Conservation (phyloP, 2,329 filamentous ascomycete genomes). For the Aulographum hederae region DNA sequence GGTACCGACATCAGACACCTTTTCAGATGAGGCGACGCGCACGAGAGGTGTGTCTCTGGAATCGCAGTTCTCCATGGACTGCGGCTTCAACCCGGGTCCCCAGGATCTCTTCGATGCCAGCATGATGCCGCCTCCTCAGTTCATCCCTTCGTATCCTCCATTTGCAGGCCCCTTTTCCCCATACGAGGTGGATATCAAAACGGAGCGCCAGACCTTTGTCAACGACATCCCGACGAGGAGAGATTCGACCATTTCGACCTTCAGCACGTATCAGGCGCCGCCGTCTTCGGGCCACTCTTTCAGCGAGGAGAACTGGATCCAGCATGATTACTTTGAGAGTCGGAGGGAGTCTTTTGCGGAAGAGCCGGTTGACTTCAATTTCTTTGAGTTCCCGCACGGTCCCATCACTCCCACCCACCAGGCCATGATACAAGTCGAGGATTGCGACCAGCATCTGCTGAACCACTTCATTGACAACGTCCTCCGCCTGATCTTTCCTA, state of each 20-base stretch:
- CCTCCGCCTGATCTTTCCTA: conserved; percentile 75
- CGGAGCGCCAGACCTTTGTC: conserved; percentile 83
- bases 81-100: conserved; percentile 42
- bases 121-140: conserved; percentile 31
- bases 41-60: conserved; percentile 64
- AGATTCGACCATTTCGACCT: conserved; percentile 80
- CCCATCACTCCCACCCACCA: conserved; percentile 44
- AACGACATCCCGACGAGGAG: conserved; percentile 72
- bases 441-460: conserved; percentile 69
- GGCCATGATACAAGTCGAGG: conserved; percentile 65
- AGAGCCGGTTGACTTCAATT: conserved; percentile 56
- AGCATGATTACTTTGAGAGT: conserved; percentile 50
- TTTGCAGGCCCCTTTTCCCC: conserved; percentile 42
- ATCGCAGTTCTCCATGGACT: conserved; percentile 51
- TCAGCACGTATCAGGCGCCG: conserved; percentile 69
- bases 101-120: conserved; percentile 35
- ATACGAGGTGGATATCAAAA: conserved; percentile 92
- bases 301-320: conserved; percentile 50
- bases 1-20: conserved; percentile 61
- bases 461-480: conserved; percentile 86
- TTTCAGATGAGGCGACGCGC: conserved; percentile 54
- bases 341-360: conserved; percentile 46
- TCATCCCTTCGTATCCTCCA: conserved; percentile 25
- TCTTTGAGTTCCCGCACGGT: conserved; percentile 65
- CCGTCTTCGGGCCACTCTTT: conserved; percentile 48